phyloP scores from a whole-genome alignment of 225 moss, liverwort and hornwort species.

The Asterella californica region DNA sequence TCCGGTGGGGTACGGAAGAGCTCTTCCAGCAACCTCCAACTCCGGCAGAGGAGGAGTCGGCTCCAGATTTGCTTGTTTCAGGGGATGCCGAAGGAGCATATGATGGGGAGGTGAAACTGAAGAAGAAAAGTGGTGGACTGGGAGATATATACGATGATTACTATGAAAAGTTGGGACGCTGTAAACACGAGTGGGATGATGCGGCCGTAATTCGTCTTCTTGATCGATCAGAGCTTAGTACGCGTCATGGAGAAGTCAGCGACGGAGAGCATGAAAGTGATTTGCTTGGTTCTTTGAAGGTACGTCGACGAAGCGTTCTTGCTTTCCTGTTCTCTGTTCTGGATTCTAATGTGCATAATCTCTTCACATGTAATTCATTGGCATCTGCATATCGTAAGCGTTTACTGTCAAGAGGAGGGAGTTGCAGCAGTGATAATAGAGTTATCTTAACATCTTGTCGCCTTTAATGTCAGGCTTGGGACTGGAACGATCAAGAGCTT shows the following conservation, averaged over 20 bases:
- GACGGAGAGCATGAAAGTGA: constrained; percentile 65
- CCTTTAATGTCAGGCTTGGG: constrained; percentile 54
- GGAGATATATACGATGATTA: constrained; percentile 36
- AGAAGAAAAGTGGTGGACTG: constrained; percentile 28
- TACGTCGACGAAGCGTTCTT: constrained; percentile 16
- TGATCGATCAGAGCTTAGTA: constrained; percentile 58
- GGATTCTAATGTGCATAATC: neutral
- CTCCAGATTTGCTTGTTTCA: neutral
- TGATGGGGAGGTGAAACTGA: constrained; percentile 37
- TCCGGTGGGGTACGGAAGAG: constrained; percentile 80
- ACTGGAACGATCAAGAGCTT: constrained; percentile 60
- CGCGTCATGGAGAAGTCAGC: constrained; percentile 36
- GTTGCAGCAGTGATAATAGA: neutral
- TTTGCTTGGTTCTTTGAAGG: constrained; percentile 64
- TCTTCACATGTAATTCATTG: neutral
- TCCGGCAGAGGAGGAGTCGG: constrained; percentile 29
- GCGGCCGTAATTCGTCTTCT: constrained; percentile 66
- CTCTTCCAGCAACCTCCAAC: constrained; percentile 57
- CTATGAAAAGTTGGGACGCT: constrained; percentile 35
- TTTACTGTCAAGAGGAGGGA: neutral
- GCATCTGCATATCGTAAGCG: neutral
- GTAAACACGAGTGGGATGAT: constrained; percentile 73
- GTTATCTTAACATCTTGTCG: neutral
- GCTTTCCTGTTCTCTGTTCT: neutral
- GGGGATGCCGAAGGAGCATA: constrained; percentile 21